Evolutionary conservation across 1,139 yeast species (phyloP).

Genomic region (Wickerhamomyces sp.): DNA sequence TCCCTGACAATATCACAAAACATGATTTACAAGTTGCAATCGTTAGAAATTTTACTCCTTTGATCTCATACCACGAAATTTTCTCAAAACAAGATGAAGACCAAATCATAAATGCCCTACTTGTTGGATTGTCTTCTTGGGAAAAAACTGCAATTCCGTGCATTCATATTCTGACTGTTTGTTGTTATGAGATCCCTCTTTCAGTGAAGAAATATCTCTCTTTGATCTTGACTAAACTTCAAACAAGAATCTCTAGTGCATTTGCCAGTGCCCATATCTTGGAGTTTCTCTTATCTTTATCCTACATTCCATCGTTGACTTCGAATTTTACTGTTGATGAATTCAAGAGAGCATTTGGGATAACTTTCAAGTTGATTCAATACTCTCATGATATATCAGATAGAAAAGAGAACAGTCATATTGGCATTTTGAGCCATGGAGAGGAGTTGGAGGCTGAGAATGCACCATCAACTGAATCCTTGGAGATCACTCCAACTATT

Average conservation of each 20-base stretch:
- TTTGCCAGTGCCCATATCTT: slow-evolving; percentile 70
- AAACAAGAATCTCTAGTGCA: slow-evolving; percentile 66
- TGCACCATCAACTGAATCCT: slow-evolving; percentile 45
- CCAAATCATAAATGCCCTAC: slow-evolving; percentile 57
- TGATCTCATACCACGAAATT: slow-evolving; percentile 59
- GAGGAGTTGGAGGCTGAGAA: slow-evolving; percentile 37
- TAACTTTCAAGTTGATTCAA: slow-evolving; percentile 75
- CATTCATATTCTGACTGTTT: slow-evolving; percentile 67
- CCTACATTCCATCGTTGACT: slow-evolving; percentile 62
- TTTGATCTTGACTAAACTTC: slow-evolving; percentile 62
- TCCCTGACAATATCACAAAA: slow-evolving; percentile 44
- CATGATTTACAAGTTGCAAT: slow-evolving; percentile 65
- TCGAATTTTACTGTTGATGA: slow-evolving; percentile 75
- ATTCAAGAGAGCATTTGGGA: slow-evolving; percentile 74
- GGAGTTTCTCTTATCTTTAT: slow-evolving; percentile 65
- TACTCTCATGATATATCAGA: slow-evolving; percentile 52
- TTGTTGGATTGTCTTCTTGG: slow-evolving; percentile 67
- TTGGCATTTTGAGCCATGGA: slow-evolving; percentile 32
- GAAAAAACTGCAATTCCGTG: slow-evolving; percentile 77
- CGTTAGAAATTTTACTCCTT: slow-evolving; percentile 60
- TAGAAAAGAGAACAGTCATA: slow-evolving; percentile 20
- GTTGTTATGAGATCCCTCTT: slow-evolving; percentile 76
- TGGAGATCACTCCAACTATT: slow-evolving; percentile 41
- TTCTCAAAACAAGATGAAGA: slow-evolving; percentile 66
- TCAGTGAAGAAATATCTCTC: slow-evolving; percentile 67